These are phyloP conservation scores for Aureococcus anophagefferens DNA, from an alignment of 108 stramenopile species.

Conservation along the genomic window DNA sequence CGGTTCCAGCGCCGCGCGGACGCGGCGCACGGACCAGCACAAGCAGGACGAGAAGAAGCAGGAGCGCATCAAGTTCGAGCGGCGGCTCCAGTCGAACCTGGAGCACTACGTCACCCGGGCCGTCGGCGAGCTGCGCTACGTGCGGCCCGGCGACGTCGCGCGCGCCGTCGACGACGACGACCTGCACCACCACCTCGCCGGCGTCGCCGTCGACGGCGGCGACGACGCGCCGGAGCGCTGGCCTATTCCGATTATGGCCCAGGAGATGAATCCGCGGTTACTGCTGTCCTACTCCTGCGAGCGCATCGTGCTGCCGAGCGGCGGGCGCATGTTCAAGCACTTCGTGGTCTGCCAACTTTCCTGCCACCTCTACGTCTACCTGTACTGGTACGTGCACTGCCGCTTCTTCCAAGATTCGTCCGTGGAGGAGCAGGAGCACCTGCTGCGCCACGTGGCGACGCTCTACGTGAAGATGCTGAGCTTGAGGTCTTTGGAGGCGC, in stretches of 20 bases:
- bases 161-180: no score
- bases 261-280: constrained; percentile 29
- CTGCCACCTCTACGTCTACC: constrained; percentile 27
- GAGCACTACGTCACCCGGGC: no score
- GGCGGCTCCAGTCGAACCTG: no score
- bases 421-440: constrained; percentile 27
- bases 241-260: background rate
- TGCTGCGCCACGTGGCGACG: constrained; percentile 18
- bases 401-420: constrained; percentile 37
- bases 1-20: no score
- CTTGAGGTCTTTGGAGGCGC: background rate
- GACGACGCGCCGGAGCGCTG: no score
- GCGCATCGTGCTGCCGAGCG: constrained; percentile 21
- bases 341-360: constrained; percentile 17
- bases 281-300: constrained; percentile 25
- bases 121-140: no score
- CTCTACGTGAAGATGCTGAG: constrained; percentile 21
- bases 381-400: constrained; percentile 40
- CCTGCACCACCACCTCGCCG: no score
- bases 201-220: no score
- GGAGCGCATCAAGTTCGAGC: no score
- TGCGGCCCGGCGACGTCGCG: no score
- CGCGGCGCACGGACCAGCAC: no score
- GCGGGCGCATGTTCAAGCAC: constrained; percentile 25
- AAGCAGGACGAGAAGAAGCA: no score